Conservation (phyloP, 2,329 filamentous ascomycete species). For the Botrytis cinerea region DNA sequence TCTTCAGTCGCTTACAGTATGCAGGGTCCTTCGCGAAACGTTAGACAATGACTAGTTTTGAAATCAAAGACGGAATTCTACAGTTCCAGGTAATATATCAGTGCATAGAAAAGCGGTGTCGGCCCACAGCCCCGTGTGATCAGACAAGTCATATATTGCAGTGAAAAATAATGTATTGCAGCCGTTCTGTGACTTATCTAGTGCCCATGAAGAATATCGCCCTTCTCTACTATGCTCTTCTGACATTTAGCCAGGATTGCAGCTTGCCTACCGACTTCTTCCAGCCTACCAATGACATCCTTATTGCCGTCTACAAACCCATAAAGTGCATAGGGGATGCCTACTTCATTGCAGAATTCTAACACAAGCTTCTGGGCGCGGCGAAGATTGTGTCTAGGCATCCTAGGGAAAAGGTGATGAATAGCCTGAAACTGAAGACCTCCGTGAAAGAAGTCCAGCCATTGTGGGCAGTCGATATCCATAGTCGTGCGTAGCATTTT, state of each 20-base stretch:
- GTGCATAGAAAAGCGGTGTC: conserved; percentile 2
- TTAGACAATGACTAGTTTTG: background rate
- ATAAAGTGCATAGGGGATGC: conserved; percentile 82
- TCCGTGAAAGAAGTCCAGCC: conserved; percentile 88
- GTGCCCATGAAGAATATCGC: conserved; percentile 35
- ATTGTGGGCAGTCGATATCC: conserved; percentile 85
- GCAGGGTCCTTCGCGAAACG: conserved; percentile 1
- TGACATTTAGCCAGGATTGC: conserved; percentile 76
- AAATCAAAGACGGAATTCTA: background rate
- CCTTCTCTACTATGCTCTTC: conserved; percentile 45
- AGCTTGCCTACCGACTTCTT: conserved; percentile 78
- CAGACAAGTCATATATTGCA: background rate
- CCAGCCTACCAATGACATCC: conserved; percentile 73
- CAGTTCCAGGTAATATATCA: conserved; percentile 1
- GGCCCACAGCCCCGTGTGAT: background rate
- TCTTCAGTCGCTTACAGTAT: conserved; percentile 3
- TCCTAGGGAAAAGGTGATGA: conserved; percentile 80
- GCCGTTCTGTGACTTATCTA: conserved; percentile 10
- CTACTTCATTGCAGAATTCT: conserved; percentile 79
- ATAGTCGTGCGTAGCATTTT: conserved; percentile 91
- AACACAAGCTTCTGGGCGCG: conserved; percentile 72
- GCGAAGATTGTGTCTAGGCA: conserved; percentile 83
- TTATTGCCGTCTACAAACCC: conserved; percentile 84
- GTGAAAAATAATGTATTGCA: background rate
- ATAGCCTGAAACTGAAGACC: conserved; percentile 89